Evolutionary conservation across 1,284 basidiomycete species (phyloP).

Genomic region (Bondarzewia mesenterica): DNA sequence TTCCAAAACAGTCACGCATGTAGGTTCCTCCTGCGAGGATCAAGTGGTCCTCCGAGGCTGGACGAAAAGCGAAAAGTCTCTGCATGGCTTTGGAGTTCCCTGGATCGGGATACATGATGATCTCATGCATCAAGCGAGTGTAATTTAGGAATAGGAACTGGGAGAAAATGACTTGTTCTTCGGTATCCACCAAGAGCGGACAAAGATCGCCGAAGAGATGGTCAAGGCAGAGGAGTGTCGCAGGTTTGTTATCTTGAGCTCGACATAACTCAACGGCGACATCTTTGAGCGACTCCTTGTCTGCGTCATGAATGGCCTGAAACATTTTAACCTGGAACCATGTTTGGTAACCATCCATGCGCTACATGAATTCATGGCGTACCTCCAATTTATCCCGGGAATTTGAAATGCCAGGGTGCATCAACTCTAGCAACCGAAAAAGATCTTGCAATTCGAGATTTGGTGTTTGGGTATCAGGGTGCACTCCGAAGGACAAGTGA

Average conservation of each 20-base stretch:
- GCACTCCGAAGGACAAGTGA: not conserved
- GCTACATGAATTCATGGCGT: not conserved
- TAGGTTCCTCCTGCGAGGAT: not conserved
- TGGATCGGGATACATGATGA: not conserved
- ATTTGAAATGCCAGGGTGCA: not conserved
- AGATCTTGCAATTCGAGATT: not conserved
- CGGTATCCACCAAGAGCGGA: not conserved
- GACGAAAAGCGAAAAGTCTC: not conserved
- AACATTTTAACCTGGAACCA: not conserved
- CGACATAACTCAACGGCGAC: not conserved
- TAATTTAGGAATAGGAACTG: slow-evolving; percentile 31
- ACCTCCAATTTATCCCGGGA: not conserved
- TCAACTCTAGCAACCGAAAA: not conserved
- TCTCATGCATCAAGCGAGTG: slow-evolving; percentile 15
- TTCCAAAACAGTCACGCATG: not conserved
- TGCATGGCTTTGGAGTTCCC: not conserved
- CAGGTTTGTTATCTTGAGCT: not conserved
- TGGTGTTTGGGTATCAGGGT: not conserved
- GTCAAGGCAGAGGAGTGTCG: not conserved
- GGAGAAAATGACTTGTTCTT: not conserved
- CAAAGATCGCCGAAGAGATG: not conserved
- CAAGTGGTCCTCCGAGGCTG: not conserved
- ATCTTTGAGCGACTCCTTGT: not conserved
- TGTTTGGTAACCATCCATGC: not conserved
- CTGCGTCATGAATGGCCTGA: not conserved